Percentiles rank a stretch among this genome's conserved stretches.
Evolutionary conservation across 306 rosid genomes (phyloP).

Genomic region (Spatholobus suberectus): DNA sequence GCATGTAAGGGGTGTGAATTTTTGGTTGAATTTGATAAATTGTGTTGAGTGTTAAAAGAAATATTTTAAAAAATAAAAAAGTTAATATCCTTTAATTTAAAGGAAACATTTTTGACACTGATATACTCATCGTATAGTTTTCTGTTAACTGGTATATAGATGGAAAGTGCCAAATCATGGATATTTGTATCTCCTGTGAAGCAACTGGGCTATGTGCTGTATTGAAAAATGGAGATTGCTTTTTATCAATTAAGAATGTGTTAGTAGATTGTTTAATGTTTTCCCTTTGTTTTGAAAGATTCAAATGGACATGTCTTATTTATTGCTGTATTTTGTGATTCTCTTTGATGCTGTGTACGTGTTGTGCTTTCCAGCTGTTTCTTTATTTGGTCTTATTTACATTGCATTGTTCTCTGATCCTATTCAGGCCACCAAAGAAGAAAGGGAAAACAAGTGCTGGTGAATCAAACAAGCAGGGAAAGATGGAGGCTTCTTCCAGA

Average conservation of each 20-base stretch:
- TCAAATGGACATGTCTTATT: slow-evolving; percentile 10
- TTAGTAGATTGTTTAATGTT: slow-evolving; percentile 9
- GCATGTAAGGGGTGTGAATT: neutral
- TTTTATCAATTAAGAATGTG: neutral
- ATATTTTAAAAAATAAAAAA: neutral
- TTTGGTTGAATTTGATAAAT: neutral
- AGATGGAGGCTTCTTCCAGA: slow-evolving; percentile 52
- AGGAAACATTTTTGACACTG: neutral
- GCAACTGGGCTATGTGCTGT: neutral
- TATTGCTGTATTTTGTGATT: slow-evolving; percentile 7
- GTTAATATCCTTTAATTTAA: neutral
- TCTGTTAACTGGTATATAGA: neutral
- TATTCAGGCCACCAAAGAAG: slow-evolving; percentile 68
- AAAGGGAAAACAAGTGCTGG: slow-evolving; percentile 58
- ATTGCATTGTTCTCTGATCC: slow-evolving; percentile 13
- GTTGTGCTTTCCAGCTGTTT: slow-evolving; percentile 22
- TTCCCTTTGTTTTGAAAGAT: neutral
- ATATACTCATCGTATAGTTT: neutral
- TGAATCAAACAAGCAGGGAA: slow-evolving; percentile 59
- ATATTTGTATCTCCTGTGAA: neutral
- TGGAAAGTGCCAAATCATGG: slow-evolving; percentile 6
- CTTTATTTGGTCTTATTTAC: slow-evolving; percentile 27
- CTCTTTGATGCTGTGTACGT: slow-evolving; percentile 9
- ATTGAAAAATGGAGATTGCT: neutral
- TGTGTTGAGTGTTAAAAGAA: neutral